A percentile compares a stretch with the other conserved stretches of the same genome.
Evolutionary conservation across 371 early-diverging fungal species (phyloP).

Genomic region (Mortierella sp.): DNA sequence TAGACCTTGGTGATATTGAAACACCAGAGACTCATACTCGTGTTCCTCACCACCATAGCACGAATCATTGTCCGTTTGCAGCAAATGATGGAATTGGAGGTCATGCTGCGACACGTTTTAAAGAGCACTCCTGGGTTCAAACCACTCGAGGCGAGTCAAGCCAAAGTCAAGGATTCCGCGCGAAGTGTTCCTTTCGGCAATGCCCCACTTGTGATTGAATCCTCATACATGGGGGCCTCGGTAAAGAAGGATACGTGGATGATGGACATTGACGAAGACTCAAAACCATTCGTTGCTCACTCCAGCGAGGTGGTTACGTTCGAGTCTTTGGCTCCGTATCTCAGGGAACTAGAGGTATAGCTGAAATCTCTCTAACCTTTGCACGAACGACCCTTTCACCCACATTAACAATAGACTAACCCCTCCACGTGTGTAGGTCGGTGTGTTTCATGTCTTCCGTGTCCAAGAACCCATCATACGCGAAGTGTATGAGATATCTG

Average conservation of each 20-base stretch:
- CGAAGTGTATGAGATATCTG: constrained; percentile 18
- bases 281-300: constrained; percentile 1
- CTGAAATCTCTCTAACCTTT: no score
- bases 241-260: constrained; percentile 5
- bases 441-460: constrained; percentile 45
- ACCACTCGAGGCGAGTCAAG: constrained; percentile 52
- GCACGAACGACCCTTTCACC: no score
- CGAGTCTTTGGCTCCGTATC: constrained; percentile 37
- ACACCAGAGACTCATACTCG: no score
- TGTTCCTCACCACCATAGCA: constrained; percentile 12
- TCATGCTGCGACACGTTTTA: constrained; percentile 55
- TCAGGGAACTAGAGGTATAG: constrained; percentile 65
- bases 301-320: constrained; percentile 22
- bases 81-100: constrained; percentile 58
- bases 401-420: no score
- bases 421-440: no score
- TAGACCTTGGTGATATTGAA: no score
- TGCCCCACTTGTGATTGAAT: constrained; percentile 8
- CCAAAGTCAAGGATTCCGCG: constrained; percentile 19
- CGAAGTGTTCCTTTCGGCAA: constrained; percentile 1
- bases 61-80: constrained; percentile 49
- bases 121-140: constrained; percentile 54
- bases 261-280: constrained; percentile 12
- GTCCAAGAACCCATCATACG: constrained; percentile 35
- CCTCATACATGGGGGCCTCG: not conserved